Evolutionary conservation across 129 eudicot species (phyloP).

Genomic region (Lonicera japonica): DNA sequence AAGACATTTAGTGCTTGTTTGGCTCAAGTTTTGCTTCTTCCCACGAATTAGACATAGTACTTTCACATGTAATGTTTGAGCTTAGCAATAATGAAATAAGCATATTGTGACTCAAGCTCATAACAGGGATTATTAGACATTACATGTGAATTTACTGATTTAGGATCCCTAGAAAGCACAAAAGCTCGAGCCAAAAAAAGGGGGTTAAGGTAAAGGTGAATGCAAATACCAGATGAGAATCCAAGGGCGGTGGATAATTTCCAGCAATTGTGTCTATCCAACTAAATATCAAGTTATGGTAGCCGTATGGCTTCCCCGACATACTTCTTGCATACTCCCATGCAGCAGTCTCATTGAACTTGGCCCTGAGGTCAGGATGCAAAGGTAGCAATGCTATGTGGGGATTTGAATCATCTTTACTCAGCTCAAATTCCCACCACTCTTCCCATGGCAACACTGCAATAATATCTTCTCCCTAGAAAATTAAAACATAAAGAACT

Average conservation of each 20-base stretch:
- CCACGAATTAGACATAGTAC: too few species aligned
- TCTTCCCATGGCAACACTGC: slow-evolving; percentile 92
- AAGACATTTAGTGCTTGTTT: too few species aligned
- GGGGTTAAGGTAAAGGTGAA: too few species aligned
- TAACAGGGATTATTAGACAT: too few species aligned
- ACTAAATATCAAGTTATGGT: slow-evolving; percentile 88
- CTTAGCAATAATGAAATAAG: too few species aligned
- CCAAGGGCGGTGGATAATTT: slow-evolving; percentile 91
- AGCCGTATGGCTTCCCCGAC: slow-evolving; percentile 76
- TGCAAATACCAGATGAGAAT: slow-evolving; percentile 72
- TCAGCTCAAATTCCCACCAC: slow-evolving; percentile 93
- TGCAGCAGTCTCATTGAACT: slow-evolving; percentile 86
- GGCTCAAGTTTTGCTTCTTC: too few species aligned
- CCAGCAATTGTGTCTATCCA: slow-evolving; percentile 85
- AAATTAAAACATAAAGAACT: not conserved
- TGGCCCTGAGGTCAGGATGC: slow-evolving; percentile 79
- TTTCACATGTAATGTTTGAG: too few species aligned
- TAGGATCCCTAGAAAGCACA: too few species aligned
- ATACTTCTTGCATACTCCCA: slow-evolving; percentile 93
- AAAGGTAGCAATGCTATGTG: slow-evolving; percentile 94
- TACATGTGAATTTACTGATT: too few species aligned
- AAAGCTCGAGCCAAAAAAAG: too few species aligned
- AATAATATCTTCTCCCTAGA: slow-evolving; percentile 76
- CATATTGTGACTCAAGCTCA: too few species aligned
- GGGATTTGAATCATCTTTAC: slow-evolving; percentile 78